phyloP scores from a whole-genome alignment of 106 monocot genomes.

The Chionographis japonica region DNA sequence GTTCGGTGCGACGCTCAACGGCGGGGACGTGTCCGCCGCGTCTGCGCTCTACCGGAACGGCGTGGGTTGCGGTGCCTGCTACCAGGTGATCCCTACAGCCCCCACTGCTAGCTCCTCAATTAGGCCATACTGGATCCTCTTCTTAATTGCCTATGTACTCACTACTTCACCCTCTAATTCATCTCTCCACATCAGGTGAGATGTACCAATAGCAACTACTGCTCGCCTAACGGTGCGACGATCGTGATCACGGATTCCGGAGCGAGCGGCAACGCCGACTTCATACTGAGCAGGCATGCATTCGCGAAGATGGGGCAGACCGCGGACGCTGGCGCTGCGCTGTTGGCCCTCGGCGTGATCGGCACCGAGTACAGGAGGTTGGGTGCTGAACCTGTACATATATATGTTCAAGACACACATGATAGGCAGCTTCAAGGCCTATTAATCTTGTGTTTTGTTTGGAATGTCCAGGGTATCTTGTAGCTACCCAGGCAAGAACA shows the following conservation, averaged over 20 bases:
- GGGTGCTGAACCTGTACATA: neutral
- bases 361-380: slow-evolving; percentile 50
- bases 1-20: slow-evolving; percentile 52
- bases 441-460: neutral
- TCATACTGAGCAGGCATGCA: slow-evolving; percentile 66
- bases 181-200: slow-evolving; percentile 24
- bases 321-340: slow-evolving; percentile 39
- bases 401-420: no score
- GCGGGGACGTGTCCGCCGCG: slow-evolving; percentile 65
- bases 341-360: slow-evolving; percentile 41
- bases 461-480: slow-evolving; percentile 41
- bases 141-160: neutral
- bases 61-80: slow-evolving; percentile 70
- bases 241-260: slow-evolving; percentile 61
- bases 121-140: no score
- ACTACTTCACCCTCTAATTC: no score
- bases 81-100: slow-evolving; percentile 29
- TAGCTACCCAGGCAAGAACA: slow-evolving; percentile 68
- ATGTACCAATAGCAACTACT: slow-evolving; percentile 43
- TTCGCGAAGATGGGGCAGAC: slow-evolving; percentile 55
- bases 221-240: slow-evolving; percentile 49
- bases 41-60: slow-evolving; percentile 56
- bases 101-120: no score
- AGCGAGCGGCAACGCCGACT: slow-evolving; percentile 55
- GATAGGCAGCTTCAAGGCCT: no score